A percentile compares a stretch with the other conserved stretches of the same genome.
Evolutionary conservation across 2,329 filamentous ascomycete species (phyloP).

Genomic region (Neurospora sp.): DNA sequence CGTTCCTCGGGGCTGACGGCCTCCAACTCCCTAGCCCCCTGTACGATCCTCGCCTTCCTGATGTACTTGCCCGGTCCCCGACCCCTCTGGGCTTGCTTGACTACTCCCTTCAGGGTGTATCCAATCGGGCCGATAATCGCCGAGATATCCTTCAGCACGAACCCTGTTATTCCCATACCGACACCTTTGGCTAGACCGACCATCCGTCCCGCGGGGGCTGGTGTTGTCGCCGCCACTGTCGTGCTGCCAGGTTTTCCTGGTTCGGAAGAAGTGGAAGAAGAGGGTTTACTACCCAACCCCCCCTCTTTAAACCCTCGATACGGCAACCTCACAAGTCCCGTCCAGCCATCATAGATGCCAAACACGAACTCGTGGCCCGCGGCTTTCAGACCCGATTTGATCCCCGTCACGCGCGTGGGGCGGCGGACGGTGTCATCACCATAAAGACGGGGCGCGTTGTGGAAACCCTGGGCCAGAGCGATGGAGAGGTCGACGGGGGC

Average conservation of each 20-base stretch:
- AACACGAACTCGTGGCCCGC: conserved; percentile 52
- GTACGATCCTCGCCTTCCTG: conserved; percentile 47
- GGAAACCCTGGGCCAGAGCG: conserved; percentile 58
- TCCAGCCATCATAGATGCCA: conserved; percentile 56
- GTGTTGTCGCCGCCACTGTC: not conserved
- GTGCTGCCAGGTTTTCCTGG: too few relatives aligned
- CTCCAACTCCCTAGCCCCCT: conserved; percentile 41
- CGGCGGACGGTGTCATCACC: conserved; percentile 60
- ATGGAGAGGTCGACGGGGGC: conserved; percentile 53
- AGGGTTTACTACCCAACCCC: not conserved
- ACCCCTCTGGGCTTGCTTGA: conserved; percentile 47
- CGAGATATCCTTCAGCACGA: conserved; percentile 55
- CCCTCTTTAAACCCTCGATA: conserved; percentile 30
- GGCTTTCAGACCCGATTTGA: conserved; percentile 52
- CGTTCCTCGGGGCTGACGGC: conserved; percentile 25
- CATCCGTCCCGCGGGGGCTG: conserved; percentile 35
- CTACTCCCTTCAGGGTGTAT: conserved; percentile 54
- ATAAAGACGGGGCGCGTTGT: conserved; percentile 61
- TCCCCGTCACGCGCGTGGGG: conserved; percentile 53
- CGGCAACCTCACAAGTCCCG: conserved; percentile 52
- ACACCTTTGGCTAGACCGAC: conserved; percentile 41
- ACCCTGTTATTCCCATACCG: conserved; percentile 53
- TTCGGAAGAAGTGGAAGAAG: not conserved
- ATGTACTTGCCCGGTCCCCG: conserved; percentile 44
- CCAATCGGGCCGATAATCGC: conserved; percentile 51